Evolutionary conservation across 306 rosid genomes (phyloP), one percentile per base, ranked within the genome.

Genomic region (Medicago ruthenica): DNA sequence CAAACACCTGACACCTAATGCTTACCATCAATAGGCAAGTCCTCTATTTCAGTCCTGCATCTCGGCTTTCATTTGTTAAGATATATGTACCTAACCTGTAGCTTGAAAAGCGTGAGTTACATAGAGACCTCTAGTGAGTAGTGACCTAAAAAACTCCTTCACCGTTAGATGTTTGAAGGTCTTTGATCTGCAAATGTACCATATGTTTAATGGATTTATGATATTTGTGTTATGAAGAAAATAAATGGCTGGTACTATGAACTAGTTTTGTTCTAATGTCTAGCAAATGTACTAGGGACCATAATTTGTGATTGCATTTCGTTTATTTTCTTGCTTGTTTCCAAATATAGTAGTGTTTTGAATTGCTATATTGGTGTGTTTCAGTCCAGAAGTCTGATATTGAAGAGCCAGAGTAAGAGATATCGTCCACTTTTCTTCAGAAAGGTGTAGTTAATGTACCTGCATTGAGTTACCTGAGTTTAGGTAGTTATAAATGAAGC

Each of bases 371-470:
- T 73, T 76, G 80, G 70, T 79, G 59, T 39, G 45, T 85, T 81
- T 79, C 86, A 94, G 98, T 89, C 98, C 34, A 87, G 71, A 82
- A 92, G 93, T 88, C 83, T 94, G 90, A 58, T 94, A 63, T 78
- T 94, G 74, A 86, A 85, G 83, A 92, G 88, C 85, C 84, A 90
- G 81, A 80, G 89, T 75, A 92, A 87, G 88, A 85, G 93, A 80
- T 94, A 92, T 80, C 97, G 97, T 76, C 97, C 96, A 47, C 87
- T 87, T 22, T 94, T 94, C 88, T 94, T 94, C 85, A 86, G 95
- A 84, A 92, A 92, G 98, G 98, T 92, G 41, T 24, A 34, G 83
- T 85, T 72, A 18, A 73, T 73, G 66, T 16, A 15, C 70, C 74
- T 69, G 64, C 61, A 40, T 78, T 54, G 45, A 41, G 13, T 36